Conservation (phyloP, 2,329 filamentous ascomycete genomes). For the Graphilbum ipis-grandicollis region DNA sequence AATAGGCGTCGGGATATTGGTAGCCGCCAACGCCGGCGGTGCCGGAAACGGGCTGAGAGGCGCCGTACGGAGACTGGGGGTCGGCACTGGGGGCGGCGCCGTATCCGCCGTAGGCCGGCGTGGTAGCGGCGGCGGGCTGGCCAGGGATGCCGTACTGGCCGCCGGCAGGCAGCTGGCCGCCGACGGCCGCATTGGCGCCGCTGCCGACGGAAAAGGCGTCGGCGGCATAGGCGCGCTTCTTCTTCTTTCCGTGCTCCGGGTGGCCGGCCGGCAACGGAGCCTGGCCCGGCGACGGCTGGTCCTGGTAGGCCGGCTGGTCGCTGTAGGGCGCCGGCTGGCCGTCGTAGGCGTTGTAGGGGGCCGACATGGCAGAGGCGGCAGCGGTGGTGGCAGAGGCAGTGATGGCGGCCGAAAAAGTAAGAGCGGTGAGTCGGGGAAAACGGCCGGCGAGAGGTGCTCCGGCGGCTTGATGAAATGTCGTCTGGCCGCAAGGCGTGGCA, state of each 20-base stretch:
- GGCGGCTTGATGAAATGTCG: no score
- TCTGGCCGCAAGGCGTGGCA: no score
- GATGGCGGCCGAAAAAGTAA: no score
- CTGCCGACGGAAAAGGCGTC: constrained; percentile 86
- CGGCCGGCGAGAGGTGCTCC: not conserved
- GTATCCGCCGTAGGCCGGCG: constrained; percentile 41
- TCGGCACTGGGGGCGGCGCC: constrained; percentile 29
- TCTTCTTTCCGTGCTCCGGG: constrained; percentile 47
- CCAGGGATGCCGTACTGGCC: constrained; percentile 28
- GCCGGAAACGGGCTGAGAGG: constrained; percentile 18
- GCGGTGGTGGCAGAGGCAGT: not conserved
- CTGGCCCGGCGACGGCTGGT: constrained; percentile 21
- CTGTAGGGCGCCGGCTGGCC: constrained; percentile 22
- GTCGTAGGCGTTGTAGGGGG: constrained; percentile 25
- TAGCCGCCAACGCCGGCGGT: constrained; percentile 36
- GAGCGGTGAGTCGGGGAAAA: not conserved
- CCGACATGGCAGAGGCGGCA: constrained; percentile 29
- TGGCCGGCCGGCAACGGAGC: constrained; percentile 15
- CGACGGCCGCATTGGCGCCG: constrained; percentile 59
- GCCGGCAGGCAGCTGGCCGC: constrained; percentile 24
- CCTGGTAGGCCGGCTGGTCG: constrained; percentile 18
- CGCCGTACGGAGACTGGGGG: constrained; percentile 24
- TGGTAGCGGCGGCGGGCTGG: constrained; percentile 18
- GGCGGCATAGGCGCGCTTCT: constrained; percentile 88
- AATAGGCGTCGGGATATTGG: constrained; percentile 50